Conservation (phyloP, 2,329 filamentous ascomycete genomes). For the Ascochyta clinopodiicola region DNA sequence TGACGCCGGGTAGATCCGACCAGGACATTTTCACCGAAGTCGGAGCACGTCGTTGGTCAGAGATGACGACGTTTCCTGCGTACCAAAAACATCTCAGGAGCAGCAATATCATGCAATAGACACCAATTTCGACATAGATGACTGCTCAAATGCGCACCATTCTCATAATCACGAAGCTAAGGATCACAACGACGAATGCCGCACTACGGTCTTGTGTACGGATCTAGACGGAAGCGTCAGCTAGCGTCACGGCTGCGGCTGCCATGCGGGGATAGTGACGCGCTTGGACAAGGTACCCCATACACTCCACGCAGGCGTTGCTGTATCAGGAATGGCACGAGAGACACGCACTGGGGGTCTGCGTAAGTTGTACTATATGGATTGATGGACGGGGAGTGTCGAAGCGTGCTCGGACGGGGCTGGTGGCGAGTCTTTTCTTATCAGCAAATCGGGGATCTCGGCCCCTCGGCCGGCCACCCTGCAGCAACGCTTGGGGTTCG, state of each 20-base stretch:
- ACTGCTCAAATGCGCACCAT: background rate
- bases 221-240: background rate
- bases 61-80: background rate
- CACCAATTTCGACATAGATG: background rate
- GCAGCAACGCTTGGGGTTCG: conserved; percentile 7
- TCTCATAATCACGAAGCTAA: too few species aligned
- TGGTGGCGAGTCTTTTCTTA: background rate
- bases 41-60: background rate
- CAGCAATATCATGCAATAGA: background rate
- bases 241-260: conserved; percentile 10
- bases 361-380: background rate
- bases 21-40: background rate
- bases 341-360: background rate
- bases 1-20: background rate
- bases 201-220: background rate
- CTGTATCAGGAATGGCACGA: conserved; percentile 2
- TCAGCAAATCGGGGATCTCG: conserved; percentile 5
- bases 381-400: background rate
- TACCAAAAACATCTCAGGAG: background rate
- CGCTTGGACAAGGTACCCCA: conserved; percentile 3
- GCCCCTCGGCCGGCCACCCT: conserved; percentile 7
- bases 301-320: conserved; percentile 10
- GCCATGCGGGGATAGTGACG: background rate
- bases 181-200: background rate
- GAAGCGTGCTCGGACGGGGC: background rate